Evolutionary conservation across 257 asterid genomes (phyloP).

Genomic region (Dorcoceras hygrometricum): DNA sequence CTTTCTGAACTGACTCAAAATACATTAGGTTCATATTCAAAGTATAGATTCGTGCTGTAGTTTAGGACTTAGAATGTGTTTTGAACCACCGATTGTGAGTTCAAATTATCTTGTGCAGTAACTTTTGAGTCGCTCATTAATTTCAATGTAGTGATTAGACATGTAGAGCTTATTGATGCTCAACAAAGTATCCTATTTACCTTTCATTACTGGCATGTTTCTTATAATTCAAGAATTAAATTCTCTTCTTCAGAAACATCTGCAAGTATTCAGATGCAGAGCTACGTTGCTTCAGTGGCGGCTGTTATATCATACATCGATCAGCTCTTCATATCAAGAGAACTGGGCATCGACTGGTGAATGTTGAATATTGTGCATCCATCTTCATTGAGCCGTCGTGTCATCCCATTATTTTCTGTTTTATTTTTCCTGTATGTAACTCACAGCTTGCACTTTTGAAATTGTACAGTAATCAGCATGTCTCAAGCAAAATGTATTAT

Average conservation of each 20-base stretch:
- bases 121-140: background rate
- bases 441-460: background rate
- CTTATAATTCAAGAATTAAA: background rate
- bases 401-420: background rate
- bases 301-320: conserved; percentile 57
- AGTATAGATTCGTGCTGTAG: background rate
- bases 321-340: conserved; percentile 60
- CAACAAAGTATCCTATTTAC: conserved; percentile 1
- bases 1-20: background rate
- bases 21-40: background rate
- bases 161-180: background rate
- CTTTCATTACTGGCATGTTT: background rate
- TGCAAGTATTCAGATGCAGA: conserved; percentile 73
- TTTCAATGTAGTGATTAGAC: background rate
- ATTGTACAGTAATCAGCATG: background rate
- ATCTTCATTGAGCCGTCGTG: background rate
- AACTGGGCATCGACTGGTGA: conserved; percentile 83
- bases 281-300: conserved; percentile 45
- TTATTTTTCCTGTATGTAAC: background rate
- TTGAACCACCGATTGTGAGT: background rate
- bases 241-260: conserved; percentile 51
- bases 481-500: background rate
- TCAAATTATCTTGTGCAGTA: background rate
- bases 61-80: background rate
- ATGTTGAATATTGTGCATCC: background rate